Percentiles rank a stretch among this genome's conserved stretches.
Conservation (phyloP, 495 filamentous ascomycete species). For the Hyaloscypha finlandica region DNA sequence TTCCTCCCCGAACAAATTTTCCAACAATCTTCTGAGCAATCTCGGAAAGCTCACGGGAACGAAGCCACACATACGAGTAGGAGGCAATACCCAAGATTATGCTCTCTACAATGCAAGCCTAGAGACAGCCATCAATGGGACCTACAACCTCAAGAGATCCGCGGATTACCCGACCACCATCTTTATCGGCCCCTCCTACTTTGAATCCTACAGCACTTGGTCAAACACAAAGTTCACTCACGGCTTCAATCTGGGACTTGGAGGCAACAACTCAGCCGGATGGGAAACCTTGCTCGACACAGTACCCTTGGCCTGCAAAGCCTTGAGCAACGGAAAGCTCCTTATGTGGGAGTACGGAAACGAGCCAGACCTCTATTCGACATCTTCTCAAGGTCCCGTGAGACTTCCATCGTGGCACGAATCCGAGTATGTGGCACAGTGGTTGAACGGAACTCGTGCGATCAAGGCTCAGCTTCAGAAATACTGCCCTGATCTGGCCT, state of each 20-base stretch:
- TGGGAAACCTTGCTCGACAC: constrained; percentile 56
- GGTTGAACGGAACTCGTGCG: constrained; percentile 54
- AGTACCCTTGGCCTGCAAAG: constrained; percentile 61
- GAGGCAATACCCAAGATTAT: constrained; percentile 65
- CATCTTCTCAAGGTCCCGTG: constrained; percentile 52
- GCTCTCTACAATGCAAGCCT: constrained; percentile 60
- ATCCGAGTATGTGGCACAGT: constrained; percentile 59
- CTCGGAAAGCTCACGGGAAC: constrained; percentile 47
- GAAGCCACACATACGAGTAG: constrained; percentile 60
- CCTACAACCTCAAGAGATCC: constrained; percentile 48
- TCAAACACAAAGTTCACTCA: constrained; percentile 58
- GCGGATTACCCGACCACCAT: constrained; percentile 63
- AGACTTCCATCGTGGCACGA: constrained; percentile 59
- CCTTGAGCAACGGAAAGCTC: constrained; percentile 48
- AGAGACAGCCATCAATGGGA: constrained; percentile 55
- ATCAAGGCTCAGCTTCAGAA: constrained; percentile 51
- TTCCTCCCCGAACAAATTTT: constrained; percentile 56
- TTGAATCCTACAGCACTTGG: constrained; percentile 66
- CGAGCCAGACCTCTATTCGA: constrained; percentile 65
- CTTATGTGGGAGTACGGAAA: constrained; percentile 66
- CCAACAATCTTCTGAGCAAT: constrained; percentile 57
- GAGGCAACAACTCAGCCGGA: constrained; percentile 52
- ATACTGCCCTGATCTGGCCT: constrained; percentile 51
- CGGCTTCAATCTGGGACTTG: constrained; percentile 61
- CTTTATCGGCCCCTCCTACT: constrained; percentile 62